Base-by-base conservation (phyloP, 345 rosid species). In the Citrus reticulata region DNA sequence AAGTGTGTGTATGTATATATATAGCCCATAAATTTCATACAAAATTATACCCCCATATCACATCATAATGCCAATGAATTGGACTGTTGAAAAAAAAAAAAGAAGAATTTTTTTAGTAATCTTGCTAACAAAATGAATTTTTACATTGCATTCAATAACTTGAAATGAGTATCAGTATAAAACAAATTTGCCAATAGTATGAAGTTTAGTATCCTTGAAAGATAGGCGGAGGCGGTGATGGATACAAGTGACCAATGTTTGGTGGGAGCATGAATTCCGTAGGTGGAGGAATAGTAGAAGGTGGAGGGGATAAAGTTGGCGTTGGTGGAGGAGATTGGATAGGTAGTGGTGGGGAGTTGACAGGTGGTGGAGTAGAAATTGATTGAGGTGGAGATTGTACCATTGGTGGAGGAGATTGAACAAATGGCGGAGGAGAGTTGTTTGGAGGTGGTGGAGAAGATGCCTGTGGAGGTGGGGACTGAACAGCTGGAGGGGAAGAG, bases 161-260 rank as follows among this genome's bases (percentile, higher is more conserved):
- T 13, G 49, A 46, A 46, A 46, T 46, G 17, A 13, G 51, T 46
- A 46, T 46, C 51, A 46, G 51, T 46, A 46, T 13, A 10, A 42
- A 51, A 51, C 20, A 54, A 54, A 54, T 16, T 54, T 54, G 22
- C 54, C 17, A 69, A 60, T 17, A 49, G 0, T 17, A 14, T 39
- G 22, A 29, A 68, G 61, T 68, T 88, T 87, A 94, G 81, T 94
- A 92, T 79, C 98, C 98, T 27, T 79, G 88, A 73, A 89, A 83
- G 73, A 87, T 74, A 58, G 98, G 98, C 16, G 98, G 98, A 39
- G 98, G 98, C 24, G 98, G 98, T 6, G 98, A 93, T 6, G 89
- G 73, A 80, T 93, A 93, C 40, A 88, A 82, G 75, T 83, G 85
- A 25, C 98, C 98, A 7, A 93, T 61, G 70, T 73, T 74, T 79